phyloP scores from a whole-genome alignment of 768 basidiomycete genomes.

The Gymnopilus dilepis region DNA sequence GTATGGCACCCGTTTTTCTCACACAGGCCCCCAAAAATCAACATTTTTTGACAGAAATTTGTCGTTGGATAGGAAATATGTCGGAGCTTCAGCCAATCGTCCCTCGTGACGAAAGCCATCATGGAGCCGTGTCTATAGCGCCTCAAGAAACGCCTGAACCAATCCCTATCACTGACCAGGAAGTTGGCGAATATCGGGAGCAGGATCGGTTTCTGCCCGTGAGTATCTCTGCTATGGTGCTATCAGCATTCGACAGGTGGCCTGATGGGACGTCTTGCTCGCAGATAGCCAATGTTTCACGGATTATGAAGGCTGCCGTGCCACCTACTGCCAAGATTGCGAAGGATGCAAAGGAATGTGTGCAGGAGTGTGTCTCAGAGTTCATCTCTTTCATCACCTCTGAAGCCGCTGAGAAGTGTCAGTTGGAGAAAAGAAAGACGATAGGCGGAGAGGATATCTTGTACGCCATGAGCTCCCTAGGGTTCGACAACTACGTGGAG shows the following conservation, averaged over 20 bases:
- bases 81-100: slow-evolving; percentile 49
- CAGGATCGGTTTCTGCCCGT: slow-evolving; percentile 97
- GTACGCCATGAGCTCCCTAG: slow-evolving; percentile 90
- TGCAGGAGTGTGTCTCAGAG: slow-evolving; percentile 97
- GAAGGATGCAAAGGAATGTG: slow-evolving; percentile 98
- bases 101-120: slow-evolving; percentile 40
- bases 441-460: slow-evolving; percentile 98
- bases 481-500: slow-evolving; percentile 95
- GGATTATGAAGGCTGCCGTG: slow-evolving; percentile 94
- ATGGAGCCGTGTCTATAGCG: slow-evolving; percentile 38
- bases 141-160: slow-evolving; percentile 56
- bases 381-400: slow-evolving; percentile 98
- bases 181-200: slow-evolving; percentile 93
- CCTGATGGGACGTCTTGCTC: neutral
- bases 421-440: slow-evolving; percentile 95
- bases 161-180: slow-evolving; percentile 85
- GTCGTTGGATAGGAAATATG: slow-evolving; percentile 21
- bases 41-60: neutral
- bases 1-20: neutral
- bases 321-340: slow-evolving; percentile 94
- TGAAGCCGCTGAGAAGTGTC: slow-evolving; percentile 94
- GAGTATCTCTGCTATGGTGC: slow-evolving; percentile 30
- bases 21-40: neutral
- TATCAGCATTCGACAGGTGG: neutral
- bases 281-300: slow-evolving; percentile 96